Conservation (phyloP, 1,284 basidiomycete species). For the Salmacisia buchloeana region DNA sequence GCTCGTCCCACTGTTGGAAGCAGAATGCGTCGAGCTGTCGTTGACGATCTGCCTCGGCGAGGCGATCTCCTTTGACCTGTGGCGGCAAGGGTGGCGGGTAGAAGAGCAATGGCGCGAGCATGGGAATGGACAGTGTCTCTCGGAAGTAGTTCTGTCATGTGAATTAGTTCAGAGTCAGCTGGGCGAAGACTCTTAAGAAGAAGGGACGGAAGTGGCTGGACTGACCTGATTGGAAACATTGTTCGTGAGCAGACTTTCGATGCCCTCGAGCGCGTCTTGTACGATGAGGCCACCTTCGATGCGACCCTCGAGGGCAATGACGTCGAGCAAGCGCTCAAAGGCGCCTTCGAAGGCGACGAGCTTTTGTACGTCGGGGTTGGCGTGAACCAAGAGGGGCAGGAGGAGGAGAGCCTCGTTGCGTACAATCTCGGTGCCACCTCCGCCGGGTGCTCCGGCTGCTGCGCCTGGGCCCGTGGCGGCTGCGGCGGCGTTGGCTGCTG, state of each 20-base stretch:
- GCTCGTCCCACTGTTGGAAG: conserved; percentile 90
- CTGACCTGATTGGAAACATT: conserved; percentile 88
- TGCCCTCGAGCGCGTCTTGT: conserved; percentile 76
- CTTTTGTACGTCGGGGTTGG: conserved; percentile 92
- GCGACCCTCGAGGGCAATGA: conserved; percentile 79
- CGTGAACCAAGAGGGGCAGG: conserved; percentile 72
- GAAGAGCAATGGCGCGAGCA: conserved; percentile 74
- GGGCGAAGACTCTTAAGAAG: too few species aligned
- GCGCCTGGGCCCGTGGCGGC: conserved; percentile 55
- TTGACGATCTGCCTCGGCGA: background rate
- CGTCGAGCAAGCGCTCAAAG: conserved; percentile 90
- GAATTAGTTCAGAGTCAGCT: background rate
- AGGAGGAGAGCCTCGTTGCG: conserved; percentile 60
- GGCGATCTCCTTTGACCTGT: conserved; percentile 48
- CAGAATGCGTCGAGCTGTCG: conserved; percentile 77
- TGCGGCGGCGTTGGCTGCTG: too few species aligned
- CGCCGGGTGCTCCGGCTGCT: conserved; percentile 7
- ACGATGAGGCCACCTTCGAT: conserved; percentile 79
- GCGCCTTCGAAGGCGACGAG: conserved; percentile 93
- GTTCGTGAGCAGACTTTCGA: conserved; percentile 78
- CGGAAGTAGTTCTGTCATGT: conserved; percentile 84
- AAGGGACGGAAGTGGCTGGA: background rate
- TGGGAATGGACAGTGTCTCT: conserved; percentile 76
- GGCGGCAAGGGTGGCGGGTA: conserved; percentile 67
- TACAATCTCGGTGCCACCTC: conserved; percentile 44